Evolutionary conservation across 2,329 filamentous ascomycete genomes (phyloP).

Genomic region (Aquanectria penicillioides): DNA sequence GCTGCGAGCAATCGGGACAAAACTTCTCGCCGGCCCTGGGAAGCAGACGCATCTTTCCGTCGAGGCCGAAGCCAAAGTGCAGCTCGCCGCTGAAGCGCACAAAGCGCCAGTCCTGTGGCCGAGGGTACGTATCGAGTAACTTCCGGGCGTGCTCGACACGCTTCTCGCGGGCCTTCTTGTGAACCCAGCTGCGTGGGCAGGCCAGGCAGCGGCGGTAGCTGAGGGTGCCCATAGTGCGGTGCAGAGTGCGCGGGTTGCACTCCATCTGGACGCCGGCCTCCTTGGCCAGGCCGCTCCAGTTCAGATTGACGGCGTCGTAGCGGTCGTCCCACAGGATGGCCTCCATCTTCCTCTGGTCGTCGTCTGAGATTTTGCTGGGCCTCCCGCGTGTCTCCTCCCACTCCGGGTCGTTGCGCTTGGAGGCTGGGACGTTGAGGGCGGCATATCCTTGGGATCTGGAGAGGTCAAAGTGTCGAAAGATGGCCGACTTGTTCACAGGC

Average conservation of each 20-base stretch:
- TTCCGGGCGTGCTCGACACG: conserved; percentile 46
- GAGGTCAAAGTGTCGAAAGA: conserved; percentile 52
- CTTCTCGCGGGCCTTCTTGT: conserved; percentile 46
- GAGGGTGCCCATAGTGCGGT: conserved; percentile 51
- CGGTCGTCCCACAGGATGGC: conserved; percentile 49
- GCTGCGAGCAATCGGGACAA: conserved; percentile 41
- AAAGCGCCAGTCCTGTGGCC: conserved; percentile 45
- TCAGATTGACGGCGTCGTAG: conserved; percentile 45
- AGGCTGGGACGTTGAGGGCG: conserved; percentile 46
- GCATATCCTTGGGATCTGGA: conserved; percentile 51
- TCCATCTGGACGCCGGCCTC: conserved; percentile 46
- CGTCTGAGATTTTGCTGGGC: conserved; percentile 47
- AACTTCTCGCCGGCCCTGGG: conserved; percentile 48
- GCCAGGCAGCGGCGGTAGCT: conserved; percentile 48
- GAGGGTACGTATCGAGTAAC: conserved; percentile 46
- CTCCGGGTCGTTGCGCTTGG: conserved; percentile 49
- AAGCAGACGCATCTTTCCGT: conserved; percentile 48
- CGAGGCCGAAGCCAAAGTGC: conserved; percentile 51
- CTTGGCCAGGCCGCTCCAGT: conserved; percentile 47
- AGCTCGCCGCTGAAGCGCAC: conserved; percentile 50
- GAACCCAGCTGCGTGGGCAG: conserved; percentile 44
- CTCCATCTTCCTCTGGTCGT: conserved; percentile 50
- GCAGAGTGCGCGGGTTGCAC: conserved; percentile 49
- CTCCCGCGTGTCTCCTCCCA: conserved; percentile 52
- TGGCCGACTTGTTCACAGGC: conserved; percentile 52